phyloP scores from a whole-genome alignment of 495 filamentous ascomycete species.

The Hyaloscypha finlandica region DNA sequence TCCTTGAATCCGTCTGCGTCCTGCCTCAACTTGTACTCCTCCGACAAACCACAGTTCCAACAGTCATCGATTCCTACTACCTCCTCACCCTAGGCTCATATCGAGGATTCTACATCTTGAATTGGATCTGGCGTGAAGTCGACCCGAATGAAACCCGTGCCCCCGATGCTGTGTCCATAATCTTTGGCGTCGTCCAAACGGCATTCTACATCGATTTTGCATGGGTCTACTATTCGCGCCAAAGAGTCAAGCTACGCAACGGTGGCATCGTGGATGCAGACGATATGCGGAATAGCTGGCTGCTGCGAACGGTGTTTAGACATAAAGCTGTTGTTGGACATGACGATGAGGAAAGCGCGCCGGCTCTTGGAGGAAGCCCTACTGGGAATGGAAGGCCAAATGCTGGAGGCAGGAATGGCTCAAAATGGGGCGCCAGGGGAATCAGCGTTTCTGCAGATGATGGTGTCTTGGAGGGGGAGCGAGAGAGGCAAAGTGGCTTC shows the following conservation, averaged over 20 bases:
- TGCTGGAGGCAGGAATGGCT: constrained; percentile 21
- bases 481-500: constrained; percentile 26
- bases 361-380: constrained; percentile 40
- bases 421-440: constrained; percentile 75
- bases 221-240: constrained; percentile 93
- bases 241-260: constrained; percentile 89
- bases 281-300: constrained; percentile 80
- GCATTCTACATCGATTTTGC: constrained; percentile 91
- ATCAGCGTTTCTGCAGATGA: constrained; percentile 84
- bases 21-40: constrained; percentile 90
- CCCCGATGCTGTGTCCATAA: constrained; percentile 70
- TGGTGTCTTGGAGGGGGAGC: constrained; percentile 57
- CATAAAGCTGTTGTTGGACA: constrained; percentile 44
- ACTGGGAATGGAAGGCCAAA: constrained; percentile 26
- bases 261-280: constrained; percentile 94
- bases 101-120: constrained; percentile 86
- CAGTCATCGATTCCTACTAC: constrained; percentile 95
- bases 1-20: constrained; percentile 87
- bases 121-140: constrained; percentile 77
- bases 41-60: constrained; percentile 91
- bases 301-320: constrained; percentile 58
- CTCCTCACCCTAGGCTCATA: constrained; percentile 87
- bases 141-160: constrained; percentile 50
- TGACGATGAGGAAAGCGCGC: constrained; percentile 51
- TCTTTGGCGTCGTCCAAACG: constrained; percentile 91